Percentiles rank a stretch among this genome's conserved stretches.
phyloP scores from a whole-genome alignment of 1,139 yeast species.

The Protomyces inundatus region DNA sequence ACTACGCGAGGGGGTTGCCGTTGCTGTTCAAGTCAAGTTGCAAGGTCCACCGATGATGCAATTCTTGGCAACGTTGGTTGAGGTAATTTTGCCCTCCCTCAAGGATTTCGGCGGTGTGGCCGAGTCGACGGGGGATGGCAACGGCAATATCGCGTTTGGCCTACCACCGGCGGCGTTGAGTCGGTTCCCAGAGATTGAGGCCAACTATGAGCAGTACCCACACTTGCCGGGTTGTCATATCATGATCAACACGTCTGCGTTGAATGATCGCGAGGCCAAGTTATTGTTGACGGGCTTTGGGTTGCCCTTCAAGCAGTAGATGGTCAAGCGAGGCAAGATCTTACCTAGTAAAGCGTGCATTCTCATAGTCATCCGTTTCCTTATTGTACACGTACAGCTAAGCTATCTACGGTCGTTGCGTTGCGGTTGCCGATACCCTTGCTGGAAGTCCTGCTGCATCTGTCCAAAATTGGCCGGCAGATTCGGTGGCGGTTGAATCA shows the following conservation, averaged over 20 bases:
- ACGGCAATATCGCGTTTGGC: conserved; percentile 84
- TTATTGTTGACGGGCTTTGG: conserved; percentile 77
- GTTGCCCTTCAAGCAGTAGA: conserved; percentile 54
- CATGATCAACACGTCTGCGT: conserved; percentile 81
- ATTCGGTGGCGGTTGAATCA: conserved; percentile 16
- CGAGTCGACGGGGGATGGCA: conserved; percentile 70
- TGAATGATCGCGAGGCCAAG: conserved; percentile 88
- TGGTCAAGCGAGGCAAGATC: no score
- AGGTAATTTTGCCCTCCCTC: conserved; percentile 86
- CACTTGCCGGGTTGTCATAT: conserved; percentile 79
- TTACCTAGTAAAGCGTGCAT: not conserved
- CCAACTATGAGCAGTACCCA: conserved; percentile 86
- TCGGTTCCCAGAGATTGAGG: conserved; percentile 88
- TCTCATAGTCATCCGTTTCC: not conserved
- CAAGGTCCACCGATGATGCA: conserved; percentile 80
- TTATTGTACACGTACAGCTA: no score
- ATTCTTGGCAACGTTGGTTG: conserved; percentile 78
- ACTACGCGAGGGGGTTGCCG: conserved; percentile 77
- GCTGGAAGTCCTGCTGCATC: conserved; percentile 21
- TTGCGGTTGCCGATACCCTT: conserved; percentile 6
- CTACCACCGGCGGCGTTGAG: conserved; percentile 69
- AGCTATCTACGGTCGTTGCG: not conserved
- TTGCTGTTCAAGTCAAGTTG: conserved; percentile 83
- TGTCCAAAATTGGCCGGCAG: conserved; percentile 24
- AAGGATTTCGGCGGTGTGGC: conserved; percentile 80